Evolutionary conservation across 768 basidiomycete species (phyloP).

Genomic region (Suillus occidentalis): DNA sequence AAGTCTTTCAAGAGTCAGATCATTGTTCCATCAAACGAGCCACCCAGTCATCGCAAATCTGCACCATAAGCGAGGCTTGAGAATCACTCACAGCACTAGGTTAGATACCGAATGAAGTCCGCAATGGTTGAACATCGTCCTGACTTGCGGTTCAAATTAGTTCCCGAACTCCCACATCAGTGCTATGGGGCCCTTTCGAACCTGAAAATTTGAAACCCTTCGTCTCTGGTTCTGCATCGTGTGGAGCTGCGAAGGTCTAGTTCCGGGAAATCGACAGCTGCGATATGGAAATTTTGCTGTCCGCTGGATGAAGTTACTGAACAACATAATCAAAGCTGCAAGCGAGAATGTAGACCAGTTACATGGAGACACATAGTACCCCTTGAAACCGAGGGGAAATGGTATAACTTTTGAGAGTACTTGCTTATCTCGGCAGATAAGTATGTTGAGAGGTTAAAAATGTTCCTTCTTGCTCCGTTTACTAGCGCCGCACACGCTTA

Average conservation of each 20-base stretch:
- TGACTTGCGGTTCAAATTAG: background rate
- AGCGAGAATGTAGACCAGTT: background rate
- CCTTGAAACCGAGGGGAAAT: background rate
- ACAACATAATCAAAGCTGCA: background rate
- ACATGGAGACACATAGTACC: background rate
- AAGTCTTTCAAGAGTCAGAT: background rate
- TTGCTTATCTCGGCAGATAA: slow-evolving; percentile 1
- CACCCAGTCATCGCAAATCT: background rate
- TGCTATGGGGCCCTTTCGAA: background rate
- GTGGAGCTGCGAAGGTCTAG: background rate
- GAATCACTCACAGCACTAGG: background rate
- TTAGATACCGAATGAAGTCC: background rate
- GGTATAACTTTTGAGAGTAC: background rate
- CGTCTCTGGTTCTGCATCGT: background rate
- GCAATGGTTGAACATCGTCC: background rate
- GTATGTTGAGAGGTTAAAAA: background rate
- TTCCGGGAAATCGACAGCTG: background rate
- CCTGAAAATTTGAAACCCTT: background rate
- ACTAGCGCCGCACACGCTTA: background rate
- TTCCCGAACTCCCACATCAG: background rate
- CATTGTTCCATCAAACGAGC: background rate
- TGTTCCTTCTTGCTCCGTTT: background rate
- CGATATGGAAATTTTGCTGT: background rate
- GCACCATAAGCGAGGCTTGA: background rate
- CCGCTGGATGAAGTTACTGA: too few relatives aligned